These are phyloP conservation scores for Eleusine coracana DNA, from an alignment of 176 grass and related monocot species.

Conservation along the genomic window DNA sequence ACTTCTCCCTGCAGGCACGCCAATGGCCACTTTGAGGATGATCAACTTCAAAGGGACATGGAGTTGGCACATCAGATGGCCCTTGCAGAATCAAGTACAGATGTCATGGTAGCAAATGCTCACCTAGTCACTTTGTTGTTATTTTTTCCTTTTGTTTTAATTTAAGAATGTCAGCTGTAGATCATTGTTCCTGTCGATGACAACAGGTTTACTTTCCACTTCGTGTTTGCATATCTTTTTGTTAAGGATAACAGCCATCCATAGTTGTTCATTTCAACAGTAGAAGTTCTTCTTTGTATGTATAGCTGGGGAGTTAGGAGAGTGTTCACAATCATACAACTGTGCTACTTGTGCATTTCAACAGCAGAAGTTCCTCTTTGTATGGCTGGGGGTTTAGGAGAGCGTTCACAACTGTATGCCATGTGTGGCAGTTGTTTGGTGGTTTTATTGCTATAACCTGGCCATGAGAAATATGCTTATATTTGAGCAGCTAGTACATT, in stretches of 20 bases:
- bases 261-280: neutral
- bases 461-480: too few species aligned
- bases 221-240: too few species aligned
- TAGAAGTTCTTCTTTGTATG: neutral
- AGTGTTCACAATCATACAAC: too few species aligned
- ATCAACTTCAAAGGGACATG: conserved; percentile 67
- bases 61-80: conserved; percentile 70
- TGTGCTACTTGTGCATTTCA: neutral
- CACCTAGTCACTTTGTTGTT: neutral
- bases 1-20: conserved; percentile 61
- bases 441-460: too few species aligned
- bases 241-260: too few species aligned
- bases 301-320: too few species aligned
- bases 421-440: too few species aligned
- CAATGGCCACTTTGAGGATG: conserved; percentile 82
- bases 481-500: too few species aligned
- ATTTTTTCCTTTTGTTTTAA: neutral
- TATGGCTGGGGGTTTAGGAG: too few species aligned
- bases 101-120: conserved; percentile 36
- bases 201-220: neutral
- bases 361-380: neutral
- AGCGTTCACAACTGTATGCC: too few species aligned
- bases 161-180: neutral
- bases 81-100: conserved; percentile 45
- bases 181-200: neutral